Percentiles rank a stretch among this genome's conserved stretches.
phyloP scores from a whole-genome alignment of 2,329 filamentous ascomycete genomes.

The Scopulariopsis brevicaulis region DNA sequence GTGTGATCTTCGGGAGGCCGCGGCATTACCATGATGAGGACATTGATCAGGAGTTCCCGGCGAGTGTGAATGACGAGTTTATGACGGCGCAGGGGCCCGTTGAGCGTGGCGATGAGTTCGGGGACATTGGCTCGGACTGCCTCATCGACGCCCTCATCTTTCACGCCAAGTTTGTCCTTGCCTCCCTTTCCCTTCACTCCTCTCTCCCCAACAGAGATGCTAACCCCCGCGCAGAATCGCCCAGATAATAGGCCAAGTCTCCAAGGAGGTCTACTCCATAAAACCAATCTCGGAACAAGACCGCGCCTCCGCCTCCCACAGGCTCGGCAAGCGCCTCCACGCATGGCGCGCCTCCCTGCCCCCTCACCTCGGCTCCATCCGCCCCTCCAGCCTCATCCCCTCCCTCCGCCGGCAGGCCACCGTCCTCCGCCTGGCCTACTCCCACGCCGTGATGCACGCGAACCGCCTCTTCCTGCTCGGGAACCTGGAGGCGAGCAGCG shows the following conservation, averaged over 20 bases:
- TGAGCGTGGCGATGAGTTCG: conserved; percentile 13
- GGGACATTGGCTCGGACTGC: conserved; percentile 22
- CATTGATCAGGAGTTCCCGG: conserved; percentile 49
- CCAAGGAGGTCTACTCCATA: conserved; percentile 26
- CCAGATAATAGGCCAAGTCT: conserved; percentile 24
- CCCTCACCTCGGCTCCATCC: conserved; percentile 27
- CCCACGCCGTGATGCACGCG: conserved; percentile 43
- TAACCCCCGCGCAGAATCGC: conserved; percentile 16
- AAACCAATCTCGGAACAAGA: conserved; percentile 21
- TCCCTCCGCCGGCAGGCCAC: conserved; percentile 35
- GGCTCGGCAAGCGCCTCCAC: conserved; percentile 23
- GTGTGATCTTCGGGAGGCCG: conserved; percentile 51
- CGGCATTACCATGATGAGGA: conserved; percentile 51
- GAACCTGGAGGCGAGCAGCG: conserved; percentile 9
- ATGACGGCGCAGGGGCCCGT: conserved; percentile 30
- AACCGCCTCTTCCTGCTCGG: conserved; percentile 40
- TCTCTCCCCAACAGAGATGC: background rate
- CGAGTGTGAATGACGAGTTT: conserved; percentile 42
- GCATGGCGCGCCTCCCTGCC: conserved; percentile 28
- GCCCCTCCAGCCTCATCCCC: conserved; percentile 31
- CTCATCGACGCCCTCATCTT: conserved; percentile 35
- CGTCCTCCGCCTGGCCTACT: conserved; percentile 40
- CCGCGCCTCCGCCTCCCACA: conserved; percentile 23
- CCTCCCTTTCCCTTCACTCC: background rate
- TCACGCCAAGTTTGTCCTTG: conserved; percentile 23